phyloP scores from a whole-genome alignment of 2,329 filamentous ascomycete species.

The Phialemonium atrogriseum region DNA sequence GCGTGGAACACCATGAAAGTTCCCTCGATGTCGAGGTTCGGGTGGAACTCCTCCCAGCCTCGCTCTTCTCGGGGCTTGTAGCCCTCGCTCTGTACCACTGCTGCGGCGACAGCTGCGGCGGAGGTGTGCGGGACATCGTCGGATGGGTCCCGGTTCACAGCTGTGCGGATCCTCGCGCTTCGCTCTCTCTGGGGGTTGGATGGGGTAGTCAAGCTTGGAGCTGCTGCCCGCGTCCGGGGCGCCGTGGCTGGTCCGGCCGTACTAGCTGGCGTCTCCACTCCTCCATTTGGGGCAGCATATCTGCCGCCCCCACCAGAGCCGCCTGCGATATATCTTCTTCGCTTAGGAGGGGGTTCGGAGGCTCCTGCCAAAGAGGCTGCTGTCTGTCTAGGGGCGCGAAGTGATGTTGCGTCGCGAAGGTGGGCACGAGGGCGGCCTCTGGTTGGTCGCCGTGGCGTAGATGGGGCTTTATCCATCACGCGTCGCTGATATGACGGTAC shows the following conservation, averaged over 20 bases:
- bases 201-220: slow-evolving; percentile 34
- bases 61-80: slow-evolving; percentile 97
- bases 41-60: slow-evolving; percentile 96
- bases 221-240: slow-evolving; percentile 42
- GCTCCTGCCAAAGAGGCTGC: slow-evolving; percentile 20
- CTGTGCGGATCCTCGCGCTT: slow-evolving; percentile 46
- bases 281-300: slow-evolving; percentile 67
- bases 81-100: slow-evolving; percentile 83
- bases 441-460: slow-evolving; percentile 31
- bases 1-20: slow-evolving; percentile 71
- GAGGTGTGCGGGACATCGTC: slow-evolving; percentile 70
- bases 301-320: slow-evolving; percentile 79
- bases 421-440: slow-evolving; percentile 39
- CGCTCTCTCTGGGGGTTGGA: slow-evolving; percentile 47
- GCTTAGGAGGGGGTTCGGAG: slow-evolving; percentile 60
- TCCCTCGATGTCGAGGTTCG: slow-evolving; percentile 82
- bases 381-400: slow-evolving; percentile 20
- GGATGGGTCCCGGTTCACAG: slow-evolving; percentile 39
- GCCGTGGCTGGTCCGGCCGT: slow-evolving; percentile 39
- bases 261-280: slow-evolving; percentile 48
- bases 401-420: slow-evolving; percentile 25
- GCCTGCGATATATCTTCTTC: slow-evolving; percentile 73
- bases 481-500: no score
- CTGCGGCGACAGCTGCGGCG: slow-evolving; percentile 80
- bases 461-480: slow-evolving; percentile 22